Evolutionary conservation across 768 basidiomycete genomes (phyloP).

Genomic region (Russula olivacea): DNA sequence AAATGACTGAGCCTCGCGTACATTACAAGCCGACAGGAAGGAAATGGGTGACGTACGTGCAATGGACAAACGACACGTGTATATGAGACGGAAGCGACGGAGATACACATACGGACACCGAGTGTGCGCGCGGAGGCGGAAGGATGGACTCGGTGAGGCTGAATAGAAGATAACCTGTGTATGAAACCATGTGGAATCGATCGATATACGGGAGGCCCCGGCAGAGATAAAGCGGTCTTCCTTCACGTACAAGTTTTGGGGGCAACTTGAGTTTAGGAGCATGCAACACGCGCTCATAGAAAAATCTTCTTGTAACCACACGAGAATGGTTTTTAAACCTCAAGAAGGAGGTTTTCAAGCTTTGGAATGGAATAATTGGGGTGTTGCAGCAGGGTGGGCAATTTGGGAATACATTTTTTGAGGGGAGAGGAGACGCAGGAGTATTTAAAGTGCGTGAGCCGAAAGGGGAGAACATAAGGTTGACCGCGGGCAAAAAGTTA

Average conservation of each 20-base stretch:
- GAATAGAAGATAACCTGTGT: neutral
- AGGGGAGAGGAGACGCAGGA: neutral
- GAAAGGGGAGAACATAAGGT: neutral
- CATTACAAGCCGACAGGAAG: neutral
- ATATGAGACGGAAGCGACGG: neutral
- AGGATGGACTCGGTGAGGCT: neutral
- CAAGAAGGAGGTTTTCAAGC: neutral
- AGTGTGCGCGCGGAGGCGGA: neutral
- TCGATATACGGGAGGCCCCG: neutral
- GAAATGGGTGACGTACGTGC: neutral
- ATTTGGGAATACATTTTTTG: neutral
- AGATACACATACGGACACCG: neutral
- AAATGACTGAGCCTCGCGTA: neutral
- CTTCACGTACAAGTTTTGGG: neutral
- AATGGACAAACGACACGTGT: constrained; percentile 3
- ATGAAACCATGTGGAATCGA: neutral
- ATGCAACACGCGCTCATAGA: neutral
- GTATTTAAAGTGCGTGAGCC: neutral
- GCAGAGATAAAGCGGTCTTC: neutral
- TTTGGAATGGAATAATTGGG: neutral
- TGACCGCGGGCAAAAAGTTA: neutral
- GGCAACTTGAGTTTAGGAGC: neutral
- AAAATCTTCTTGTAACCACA: neutral
- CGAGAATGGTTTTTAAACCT: neutral
- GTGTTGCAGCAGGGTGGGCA: neutral